Base-by-base conservation (phyloP, 1,139 yeast genomes). In the Yamadazyma taylorii region DNA sequence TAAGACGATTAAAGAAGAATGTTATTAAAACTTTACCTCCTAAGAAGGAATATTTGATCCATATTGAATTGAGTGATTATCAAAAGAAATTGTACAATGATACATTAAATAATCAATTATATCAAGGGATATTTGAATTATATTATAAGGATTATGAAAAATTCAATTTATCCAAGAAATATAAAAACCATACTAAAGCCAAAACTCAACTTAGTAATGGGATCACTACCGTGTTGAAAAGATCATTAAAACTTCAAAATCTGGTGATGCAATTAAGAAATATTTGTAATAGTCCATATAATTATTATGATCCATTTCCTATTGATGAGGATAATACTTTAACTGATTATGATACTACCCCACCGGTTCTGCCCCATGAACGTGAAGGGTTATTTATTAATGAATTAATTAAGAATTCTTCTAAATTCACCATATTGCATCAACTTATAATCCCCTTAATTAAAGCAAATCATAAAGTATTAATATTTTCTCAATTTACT, bases 401-500 rank as follows among this genome's bases (percentile, higher is more conserved):
- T 4, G 35, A 57, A 3, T 42, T 69, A 19, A 53, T 78, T 12
- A 53, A 63, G 27, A 71, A 79, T 30, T 84, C 95, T 0, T 81
- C 89, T 3, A 92, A 92, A 54, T 60, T 90, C 52, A 80, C 79
- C 48, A 62, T 85, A 0, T 62, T 90, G 30, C 79, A 84, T 41
- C 84, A 84, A 51, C 60, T 92, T 15, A 61, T 83, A 2, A 67
- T 74, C 0, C 61, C 60, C 13, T 60, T 89, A 17, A 45, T 81
- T 2, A 51, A 63, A 3, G 19, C 8, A 9, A 69, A 69, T 4
- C 95, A 87, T 56, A 86, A 85, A 52, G 73, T 86, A 0, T 67
- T 90, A 36, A 78, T 90, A 1, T 90, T 90, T 55, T 79, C 92
- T 0, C 97, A 90, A 56, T 89, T 90, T 58, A 81, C 95, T 1